Conservation (phyloP, 2,329 filamentous ascomycete species). For the Neoarthrinium moseri region DNA sequence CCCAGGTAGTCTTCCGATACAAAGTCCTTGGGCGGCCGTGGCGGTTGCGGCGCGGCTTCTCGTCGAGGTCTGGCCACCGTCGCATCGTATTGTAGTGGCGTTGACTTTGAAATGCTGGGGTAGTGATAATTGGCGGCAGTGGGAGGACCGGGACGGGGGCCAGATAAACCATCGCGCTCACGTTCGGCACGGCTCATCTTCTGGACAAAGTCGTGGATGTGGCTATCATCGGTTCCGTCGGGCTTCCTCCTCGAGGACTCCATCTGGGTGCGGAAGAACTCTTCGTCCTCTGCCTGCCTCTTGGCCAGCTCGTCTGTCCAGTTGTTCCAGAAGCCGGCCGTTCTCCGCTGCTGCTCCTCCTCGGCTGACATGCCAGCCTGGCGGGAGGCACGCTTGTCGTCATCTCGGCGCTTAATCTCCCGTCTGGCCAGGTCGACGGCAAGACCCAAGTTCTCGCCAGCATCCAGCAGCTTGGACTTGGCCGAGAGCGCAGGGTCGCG, state of each 20-base stretch:
- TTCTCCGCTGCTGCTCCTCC: constrained; percentile 55
- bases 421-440: constrained; percentile 74
- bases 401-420: constrained; percentile 69
- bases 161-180: constrained; percentile 15
- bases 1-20: constrained; percentile 1
- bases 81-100: constrained; percentile 44
- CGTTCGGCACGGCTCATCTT: constrained; percentile 15
- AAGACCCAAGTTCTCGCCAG: constrained; percentile 69
- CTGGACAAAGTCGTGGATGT: constrained; percentile 22
- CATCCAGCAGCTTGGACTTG: constrained; percentile 61
- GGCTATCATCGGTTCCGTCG: constrained; percentile 27
- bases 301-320: constrained; percentile 33
- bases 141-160: constrained; percentile 9
- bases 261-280: constrained; percentile 50
- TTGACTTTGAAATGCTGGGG: constrained; percentile 53
- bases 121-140: constrained; percentile 46
- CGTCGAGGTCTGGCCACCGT: constrained; percentile 16
- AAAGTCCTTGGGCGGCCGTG: constrained; percentile 34
- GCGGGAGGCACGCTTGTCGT: constrained; percentile 54
- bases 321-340: constrained; percentile 42
- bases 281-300: constrained; percentile 35
- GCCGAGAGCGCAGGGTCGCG: constrained; percentile 60
- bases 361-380: constrained; percentile 57
- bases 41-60: constrained; percentile 28
- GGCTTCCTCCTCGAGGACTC: constrained; percentile 48